Percentiles rank a stretch among this genome's conserved stretches.
Evolutionary conservation across 2,329 filamentous ascomycete species (phyloP).

Genomic region (Exophiala oligosperma): DNA sequence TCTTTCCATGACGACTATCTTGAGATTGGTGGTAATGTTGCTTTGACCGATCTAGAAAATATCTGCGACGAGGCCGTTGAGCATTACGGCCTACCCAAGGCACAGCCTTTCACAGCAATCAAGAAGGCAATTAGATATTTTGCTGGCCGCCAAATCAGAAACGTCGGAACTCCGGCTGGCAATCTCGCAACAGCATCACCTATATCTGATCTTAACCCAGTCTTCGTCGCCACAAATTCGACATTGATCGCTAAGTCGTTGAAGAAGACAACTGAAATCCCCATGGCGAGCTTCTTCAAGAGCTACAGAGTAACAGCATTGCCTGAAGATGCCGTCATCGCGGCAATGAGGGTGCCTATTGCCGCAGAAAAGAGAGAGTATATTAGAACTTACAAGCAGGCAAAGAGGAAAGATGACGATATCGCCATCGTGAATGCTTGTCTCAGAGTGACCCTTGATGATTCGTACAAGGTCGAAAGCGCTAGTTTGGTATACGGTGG

Average conservation of each 20-base stretch:
- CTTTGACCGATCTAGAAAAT: conserved; percentile 84
- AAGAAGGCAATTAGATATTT: conserved; percentile 94
- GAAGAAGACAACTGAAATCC: conserved; percentile 74
- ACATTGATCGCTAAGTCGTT: conserved; percentile 78
- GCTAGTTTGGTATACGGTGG: conserved; percentile 87
- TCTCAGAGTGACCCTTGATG: conserved; percentile 70
- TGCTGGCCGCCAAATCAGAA: conserved; percentile 91
- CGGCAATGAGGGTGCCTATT: conserved; percentile 80
- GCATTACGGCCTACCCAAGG: conserved; percentile 69
- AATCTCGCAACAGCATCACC: conserved; percentile 93
- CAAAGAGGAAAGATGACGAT: conserved; percentile 96
- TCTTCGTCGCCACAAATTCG: conserved; percentile 84
- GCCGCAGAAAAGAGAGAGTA: conserved; percentile 75
- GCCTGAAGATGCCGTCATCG: conserved; percentile 77
- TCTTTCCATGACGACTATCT: conserved; percentile 75
- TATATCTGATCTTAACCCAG: conserved; percentile 94
- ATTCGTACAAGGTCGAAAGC: conserved; percentile 68
- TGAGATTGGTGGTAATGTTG: conserved; percentile 92
- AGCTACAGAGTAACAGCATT: conserved; percentile 86
- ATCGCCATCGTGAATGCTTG: conserved; percentile 96
- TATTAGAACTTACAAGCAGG: conserved; percentile 89
- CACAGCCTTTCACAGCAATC: conserved; percentile 86
- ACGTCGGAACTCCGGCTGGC: conserved; percentile 94
- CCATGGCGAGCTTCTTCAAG: conserved; percentile 89
- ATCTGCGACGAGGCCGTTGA: conserved; percentile 78